Conservation (phyloP, 371 early-diverging fungal genomes). For the Mucor mucedo region DNA sequence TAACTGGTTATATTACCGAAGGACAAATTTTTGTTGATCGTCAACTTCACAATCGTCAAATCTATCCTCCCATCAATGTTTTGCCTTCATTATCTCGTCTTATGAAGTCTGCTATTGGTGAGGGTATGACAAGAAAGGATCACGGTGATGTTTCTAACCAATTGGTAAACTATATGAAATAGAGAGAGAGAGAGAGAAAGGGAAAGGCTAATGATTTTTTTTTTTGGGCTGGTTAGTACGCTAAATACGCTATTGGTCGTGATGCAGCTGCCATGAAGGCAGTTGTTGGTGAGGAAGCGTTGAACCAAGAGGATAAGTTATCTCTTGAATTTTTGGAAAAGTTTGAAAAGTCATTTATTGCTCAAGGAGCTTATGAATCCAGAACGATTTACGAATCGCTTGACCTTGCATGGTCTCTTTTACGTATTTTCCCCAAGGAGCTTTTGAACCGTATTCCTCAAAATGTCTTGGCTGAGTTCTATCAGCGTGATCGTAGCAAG, state of each 20-base stretch:
- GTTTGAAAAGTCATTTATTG: constrained; percentile 98
- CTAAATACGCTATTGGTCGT: constrained; percentile 99
- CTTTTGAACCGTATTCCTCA: constrained; percentile 99
- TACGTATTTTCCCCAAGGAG: constrained; percentile 99
- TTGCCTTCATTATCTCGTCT: constrained; percentile 99
- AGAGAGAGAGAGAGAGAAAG: background rate
- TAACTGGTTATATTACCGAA: constrained; percentile 99
- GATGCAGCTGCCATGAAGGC: constrained; percentile 99
- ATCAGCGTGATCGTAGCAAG: constrained; percentile 84
- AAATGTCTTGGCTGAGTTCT: constrained; percentile 94
- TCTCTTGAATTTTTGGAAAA: constrained; percentile 98
- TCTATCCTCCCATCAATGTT: constrained; percentile 99
- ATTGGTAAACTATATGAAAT: constrained; percentile 61
- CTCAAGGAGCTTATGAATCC: constrained; percentile 93
- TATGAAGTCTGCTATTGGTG: constrained; percentile 99
- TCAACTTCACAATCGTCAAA: constrained; percentile 99
- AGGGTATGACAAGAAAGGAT: constrained; percentile 99
- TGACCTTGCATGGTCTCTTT: constrained; percentile 98
- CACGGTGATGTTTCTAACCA: constrained; percentile 99
- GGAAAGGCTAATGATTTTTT: background rate
- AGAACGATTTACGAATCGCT: constrained; percentile 98
- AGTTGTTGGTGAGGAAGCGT: constrained; percentile 99
- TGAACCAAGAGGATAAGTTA: constrained; percentile 98
- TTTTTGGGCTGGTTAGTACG: constrained; percentile 69
- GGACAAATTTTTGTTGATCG: constrained; percentile 99